Evolutionary conservation across 2,329 filamentous ascomycete species (phyloP).

Genomic region (Monosporascus sp.): DNA sequence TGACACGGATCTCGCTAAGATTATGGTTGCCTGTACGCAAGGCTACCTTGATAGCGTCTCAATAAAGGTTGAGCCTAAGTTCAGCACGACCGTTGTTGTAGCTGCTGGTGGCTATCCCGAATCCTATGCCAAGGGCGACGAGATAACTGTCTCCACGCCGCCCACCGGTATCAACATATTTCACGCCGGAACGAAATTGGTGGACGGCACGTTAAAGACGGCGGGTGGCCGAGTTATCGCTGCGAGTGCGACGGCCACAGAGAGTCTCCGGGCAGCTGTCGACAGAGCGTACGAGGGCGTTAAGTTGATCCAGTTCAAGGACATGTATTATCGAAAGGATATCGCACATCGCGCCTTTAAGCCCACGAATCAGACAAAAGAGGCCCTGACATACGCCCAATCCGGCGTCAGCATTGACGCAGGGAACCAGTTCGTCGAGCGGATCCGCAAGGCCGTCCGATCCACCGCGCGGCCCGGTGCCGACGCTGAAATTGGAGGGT

Average conservation of each 20-base stretch:
- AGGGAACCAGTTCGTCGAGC: constrained; percentile 86
- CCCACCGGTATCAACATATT: constrained; percentile 66
- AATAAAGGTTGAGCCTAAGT: constrained; percentile 63
- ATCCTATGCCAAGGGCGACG: constrained; percentile 73
- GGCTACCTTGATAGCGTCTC: constrained; percentile 67
- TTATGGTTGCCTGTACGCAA: constrained; percentile 81
- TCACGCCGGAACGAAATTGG: constrained; percentile 80
- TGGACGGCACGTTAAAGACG: constrained; percentile 62
- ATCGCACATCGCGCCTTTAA: constrained; percentile 77
- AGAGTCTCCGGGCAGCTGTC: constrained; percentile 75
- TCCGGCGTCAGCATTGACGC: constrained; percentile 93
- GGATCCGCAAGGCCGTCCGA: constrained; percentile 85
- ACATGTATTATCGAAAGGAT: constrained; percentile 89
- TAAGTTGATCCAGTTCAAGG: constrained; percentile 72
- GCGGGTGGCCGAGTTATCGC: constrained; percentile 90
- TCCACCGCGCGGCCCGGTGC: constrained; percentile 82
- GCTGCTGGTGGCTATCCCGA: constrained; percentile 89
- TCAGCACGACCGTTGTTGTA: constrained; percentile 88
- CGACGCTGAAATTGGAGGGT: constrained; percentile 90
- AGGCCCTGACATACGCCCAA: constrained; percentile 79
- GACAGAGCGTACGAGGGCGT: constrained; percentile 84
- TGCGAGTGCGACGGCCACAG: constrained; percentile 70
- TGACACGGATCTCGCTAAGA: constrained; percentile 78
- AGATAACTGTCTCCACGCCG: constrained; percentile 45
- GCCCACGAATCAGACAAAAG: constrained; percentile 33